Evolutionary conservation across 495 filamentous ascomycete genomes (phyloP).

Genomic region (Cenococcum geophilum): DNA sequence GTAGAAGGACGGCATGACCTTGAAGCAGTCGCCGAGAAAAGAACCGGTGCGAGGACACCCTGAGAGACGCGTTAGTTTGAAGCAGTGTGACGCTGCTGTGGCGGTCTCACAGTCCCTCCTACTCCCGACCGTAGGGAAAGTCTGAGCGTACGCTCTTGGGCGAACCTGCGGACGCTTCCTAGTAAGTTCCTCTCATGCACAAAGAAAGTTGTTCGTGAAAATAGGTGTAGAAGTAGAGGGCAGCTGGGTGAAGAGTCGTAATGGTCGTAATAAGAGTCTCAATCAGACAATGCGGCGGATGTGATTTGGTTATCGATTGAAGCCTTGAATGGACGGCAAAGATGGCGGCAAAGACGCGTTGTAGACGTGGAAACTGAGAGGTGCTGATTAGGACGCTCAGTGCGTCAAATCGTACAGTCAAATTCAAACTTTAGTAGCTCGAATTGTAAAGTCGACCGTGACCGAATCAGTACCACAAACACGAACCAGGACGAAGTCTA

Average conservation of each 20-base stretch:
- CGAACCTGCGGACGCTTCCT: conserved; percentile 23
- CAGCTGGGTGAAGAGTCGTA: conserved; percentile 20
- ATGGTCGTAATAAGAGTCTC: conserved; percentile 26
- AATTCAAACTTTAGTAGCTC: background rate
- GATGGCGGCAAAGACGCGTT: background rate
- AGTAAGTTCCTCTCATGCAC: conserved; percentile 29
- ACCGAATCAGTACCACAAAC: conserved; percentile 10
- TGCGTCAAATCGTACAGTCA: background rate
- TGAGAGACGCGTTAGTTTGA: conserved; percentile 10
- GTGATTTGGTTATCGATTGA: background rate
- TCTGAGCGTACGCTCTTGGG: conserved; percentile 27
- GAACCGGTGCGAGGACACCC: conserved; percentile 28
- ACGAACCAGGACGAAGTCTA: conserved; percentile 31
- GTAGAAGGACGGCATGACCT: conserved; percentile 35
- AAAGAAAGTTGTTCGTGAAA: conserved; percentile 13
- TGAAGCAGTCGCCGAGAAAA: conserved; percentile 26
- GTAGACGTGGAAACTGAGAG: conserved; percentile 3
- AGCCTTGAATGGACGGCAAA: background rate
- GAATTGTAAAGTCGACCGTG: background rate
- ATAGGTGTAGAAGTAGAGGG: conserved; percentile 6
- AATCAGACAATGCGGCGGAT: conserved; percentile 7
- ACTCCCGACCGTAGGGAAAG: conserved; percentile 16
- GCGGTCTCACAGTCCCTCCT: conserved; percentile 28
- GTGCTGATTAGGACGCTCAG: background rate
- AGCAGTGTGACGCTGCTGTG: background rate